These are phyloP conservation scores for Leccinum imitatum DNA, from an alignment of 768 basidiomycete genomes.

Conservation along the genomic window DNA sequence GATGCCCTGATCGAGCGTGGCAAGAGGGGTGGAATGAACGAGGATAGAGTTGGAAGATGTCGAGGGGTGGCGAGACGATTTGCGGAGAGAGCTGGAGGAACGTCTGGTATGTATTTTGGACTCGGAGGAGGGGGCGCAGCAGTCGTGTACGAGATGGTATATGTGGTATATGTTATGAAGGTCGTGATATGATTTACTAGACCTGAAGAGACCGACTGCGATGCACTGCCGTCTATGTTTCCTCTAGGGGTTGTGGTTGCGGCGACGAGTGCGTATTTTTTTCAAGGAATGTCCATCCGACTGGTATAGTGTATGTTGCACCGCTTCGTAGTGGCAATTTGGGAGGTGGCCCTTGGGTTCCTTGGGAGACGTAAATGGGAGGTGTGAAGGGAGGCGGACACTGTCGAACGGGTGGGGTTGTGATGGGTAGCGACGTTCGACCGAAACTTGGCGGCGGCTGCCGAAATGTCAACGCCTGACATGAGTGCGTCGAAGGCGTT, in stretches of 20 bases:
- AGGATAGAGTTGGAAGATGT: conserved; percentile 19
- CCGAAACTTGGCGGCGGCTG: too few relatives aligned
- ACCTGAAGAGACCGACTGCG: conserved; percentile 16
- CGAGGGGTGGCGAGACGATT: conserved; percentile 31
- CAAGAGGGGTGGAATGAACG: conserved; percentile 29
- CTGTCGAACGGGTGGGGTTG: too few relatives aligned
- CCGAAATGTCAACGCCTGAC: too few relatives aligned
- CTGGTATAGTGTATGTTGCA: conserved; percentile 8
- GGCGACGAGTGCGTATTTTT: conserved; percentile 8
- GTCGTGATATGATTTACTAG: conserved; percentile 1
- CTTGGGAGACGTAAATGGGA: too few relatives aligned
- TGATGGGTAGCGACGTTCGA: too few relatives aligned
- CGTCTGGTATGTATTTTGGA: conserved; percentile 29
- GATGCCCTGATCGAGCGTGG: conserved; percentile 33
- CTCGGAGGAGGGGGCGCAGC: neutral
- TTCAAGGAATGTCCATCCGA: conserved; percentile 32
- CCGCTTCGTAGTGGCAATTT: neutral
- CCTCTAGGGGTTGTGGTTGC: conserved; percentile 2
- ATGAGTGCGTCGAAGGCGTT: too few relatives aligned
- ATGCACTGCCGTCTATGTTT: neutral
- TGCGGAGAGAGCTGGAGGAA: conserved; percentile 28
- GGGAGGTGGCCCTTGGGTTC: too few relatives aligned
- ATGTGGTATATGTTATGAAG: conserved; percentile 14
- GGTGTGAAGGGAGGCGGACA: too few relatives aligned
- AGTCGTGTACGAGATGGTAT: conserved; percentile 1